A percentile compares a stretch with the other conserved stretches of the same genome.
phyloP scores from a whole-genome alignment of 345 rosid genomes.

The Schrenkiella parvula region DNA sequence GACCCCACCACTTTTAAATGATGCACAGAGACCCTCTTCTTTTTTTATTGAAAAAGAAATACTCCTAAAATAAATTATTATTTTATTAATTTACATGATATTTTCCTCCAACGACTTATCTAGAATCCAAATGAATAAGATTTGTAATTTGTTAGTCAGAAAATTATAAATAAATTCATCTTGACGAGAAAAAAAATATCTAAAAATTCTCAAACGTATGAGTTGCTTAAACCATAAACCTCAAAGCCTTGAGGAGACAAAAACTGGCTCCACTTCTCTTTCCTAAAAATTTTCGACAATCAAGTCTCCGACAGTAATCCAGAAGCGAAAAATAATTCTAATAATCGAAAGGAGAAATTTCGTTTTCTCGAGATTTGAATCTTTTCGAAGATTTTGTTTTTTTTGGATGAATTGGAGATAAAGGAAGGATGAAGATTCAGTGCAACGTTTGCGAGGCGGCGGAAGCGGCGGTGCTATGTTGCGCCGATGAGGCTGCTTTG shows the following conservation, averaged over 20 bases:
- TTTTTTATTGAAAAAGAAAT: neutral
- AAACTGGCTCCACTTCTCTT: neutral
- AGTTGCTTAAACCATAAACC: constrained; percentile 42
- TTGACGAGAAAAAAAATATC: neutral
- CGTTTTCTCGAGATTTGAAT: neutral
- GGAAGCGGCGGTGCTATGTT: constrained; percentile 91
- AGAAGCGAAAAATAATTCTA: neutral
- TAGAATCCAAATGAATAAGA: neutral
- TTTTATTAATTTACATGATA: constrained; percentile 6
- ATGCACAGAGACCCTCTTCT: neutral
- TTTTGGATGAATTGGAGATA: constrained; percentile 6
- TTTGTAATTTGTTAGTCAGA: neutral
- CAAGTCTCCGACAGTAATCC: neutral
- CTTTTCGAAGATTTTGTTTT: neutral
- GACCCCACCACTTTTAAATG: neutral
- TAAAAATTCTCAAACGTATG: constrained; percentile 11
- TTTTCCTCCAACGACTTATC: constrained; percentile 9
- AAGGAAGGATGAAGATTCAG: constrained; percentile 76
- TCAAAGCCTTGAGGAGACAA: neutral
- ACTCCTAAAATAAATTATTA: constrained; percentile 1
- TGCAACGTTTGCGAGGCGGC: constrained; percentile 94
- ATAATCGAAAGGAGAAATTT: neutral
- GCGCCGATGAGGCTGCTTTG: constrained; percentile 99
- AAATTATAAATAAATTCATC: constrained; percentile 1
- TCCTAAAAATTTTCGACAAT: neutral